Conservation (phyloP, 2,329 filamentous ascomycete species). For the Fusarium sp. region DNA sequence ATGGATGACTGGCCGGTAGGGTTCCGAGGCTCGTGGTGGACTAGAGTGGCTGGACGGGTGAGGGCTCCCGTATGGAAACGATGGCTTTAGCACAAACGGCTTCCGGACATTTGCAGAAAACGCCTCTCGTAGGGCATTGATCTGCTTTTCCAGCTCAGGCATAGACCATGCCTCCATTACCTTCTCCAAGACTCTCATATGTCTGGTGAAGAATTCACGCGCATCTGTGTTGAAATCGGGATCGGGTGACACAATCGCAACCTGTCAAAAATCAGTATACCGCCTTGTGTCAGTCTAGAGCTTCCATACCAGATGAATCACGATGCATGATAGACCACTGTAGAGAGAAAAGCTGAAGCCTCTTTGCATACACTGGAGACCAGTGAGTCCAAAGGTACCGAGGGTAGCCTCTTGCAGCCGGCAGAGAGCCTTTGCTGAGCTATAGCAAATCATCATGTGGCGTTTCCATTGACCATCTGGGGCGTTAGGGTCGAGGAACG, state of each 20-base stretch:
- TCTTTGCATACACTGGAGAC: conserved; percentile 90
- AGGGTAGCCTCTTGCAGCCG: conserved; percentile 87
- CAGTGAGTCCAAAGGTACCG: conserved; percentile 80
- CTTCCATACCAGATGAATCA: conserved; percentile 85
- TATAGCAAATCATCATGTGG: conserved; percentile 88
- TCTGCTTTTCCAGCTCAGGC: conserved; percentile 89
- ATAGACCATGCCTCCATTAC: conserved; percentile 88
- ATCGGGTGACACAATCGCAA: conserved; percentile 93
- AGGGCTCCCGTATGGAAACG: conserved; percentile 88
- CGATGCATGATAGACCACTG: conserved; percentile 88
- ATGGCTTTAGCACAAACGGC: conserved; percentile 89
- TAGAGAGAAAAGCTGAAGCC: conserved; percentile 98
- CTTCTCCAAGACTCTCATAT: conserved; percentile 93
- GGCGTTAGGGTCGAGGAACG: conserved; percentile 78
- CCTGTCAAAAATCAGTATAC: conserved; percentile 61
- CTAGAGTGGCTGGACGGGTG: conserved; percentile 72
- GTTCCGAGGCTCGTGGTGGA: conserved; percentile 66
- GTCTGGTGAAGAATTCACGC: conserved; percentile 88
- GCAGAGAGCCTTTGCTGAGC: conserved; percentile 86
- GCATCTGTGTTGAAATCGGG: conserved; percentile 88
- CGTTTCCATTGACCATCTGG: conserved; percentile 84
- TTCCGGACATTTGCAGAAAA: conserved; percentile 89
- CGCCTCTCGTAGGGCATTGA: conserved; percentile 88
- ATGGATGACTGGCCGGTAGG: conserved; percentile 61
- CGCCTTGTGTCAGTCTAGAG: not conserved